Percentiles rank a stretch among this genome's conserved stretches.
Conservation (phyloP, 352 stramenopile species). For the Phytophthora sp. region DNA sequence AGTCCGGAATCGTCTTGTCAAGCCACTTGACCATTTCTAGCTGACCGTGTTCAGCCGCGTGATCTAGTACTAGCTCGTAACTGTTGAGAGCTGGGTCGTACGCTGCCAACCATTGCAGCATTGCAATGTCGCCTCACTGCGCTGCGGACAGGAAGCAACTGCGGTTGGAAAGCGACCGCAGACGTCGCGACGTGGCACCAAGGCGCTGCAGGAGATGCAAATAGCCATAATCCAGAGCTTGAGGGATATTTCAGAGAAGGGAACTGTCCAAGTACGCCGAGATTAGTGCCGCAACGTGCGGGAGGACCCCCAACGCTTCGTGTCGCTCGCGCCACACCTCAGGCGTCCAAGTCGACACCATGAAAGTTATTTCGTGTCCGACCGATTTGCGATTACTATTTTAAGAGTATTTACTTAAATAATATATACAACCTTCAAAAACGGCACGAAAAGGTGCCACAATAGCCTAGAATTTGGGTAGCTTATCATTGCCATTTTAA, state of each 20-base stretch:
- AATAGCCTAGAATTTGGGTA: not conserved
- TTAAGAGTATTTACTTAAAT: too few relatives aligned
- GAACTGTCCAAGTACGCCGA: constrained; percentile 34
- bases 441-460: constrained; percentile 3
- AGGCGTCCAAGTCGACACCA: constrained; percentile 16
- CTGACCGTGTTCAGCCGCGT: constrained; percentile 41
- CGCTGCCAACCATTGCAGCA: constrained; percentile 34
- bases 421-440: too few relatives aligned
- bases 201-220: constrained; percentile 42
- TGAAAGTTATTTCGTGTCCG: constrained; percentile 19
- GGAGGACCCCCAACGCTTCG: constrained; percentile 19
- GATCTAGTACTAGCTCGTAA: constrained; percentile 31
- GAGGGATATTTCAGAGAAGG: constrained; percentile 34
- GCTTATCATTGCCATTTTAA: not conserved
- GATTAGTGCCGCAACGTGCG: constrained; percentile 38
- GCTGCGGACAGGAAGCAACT: constrained; percentile 37
- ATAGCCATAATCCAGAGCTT: constrained; percentile 38
- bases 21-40: constrained; percentile 42
- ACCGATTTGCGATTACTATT: constrained; percentile 17
- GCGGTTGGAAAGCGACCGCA: constrained; percentile 27
- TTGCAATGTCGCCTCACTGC: constrained; percentile 27
- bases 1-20: constrained; percentile 17
- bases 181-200: constrained; percentile 21
- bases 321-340: constrained; percentile 32
- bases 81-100: constrained; percentile 28